A percentile compares a stretch with the other conserved stretches of the same genome.
phyloP scores from a whole-genome alignment of 2,329 filamentous ascomycete species.

The Apiospora arundinis region DNA sequence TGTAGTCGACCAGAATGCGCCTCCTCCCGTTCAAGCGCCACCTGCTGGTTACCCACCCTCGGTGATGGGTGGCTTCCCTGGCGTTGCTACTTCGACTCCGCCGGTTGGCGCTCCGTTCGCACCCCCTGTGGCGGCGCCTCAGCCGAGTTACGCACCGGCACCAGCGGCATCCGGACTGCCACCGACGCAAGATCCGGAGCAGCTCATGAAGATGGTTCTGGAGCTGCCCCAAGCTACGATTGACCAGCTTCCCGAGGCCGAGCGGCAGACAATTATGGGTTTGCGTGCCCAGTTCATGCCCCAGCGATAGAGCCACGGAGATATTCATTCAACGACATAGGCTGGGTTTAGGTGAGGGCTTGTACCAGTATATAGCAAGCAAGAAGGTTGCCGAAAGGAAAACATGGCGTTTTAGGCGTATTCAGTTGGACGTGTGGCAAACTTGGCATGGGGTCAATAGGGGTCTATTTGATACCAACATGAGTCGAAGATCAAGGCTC shows the following conservation, averaged over 20 bases:
- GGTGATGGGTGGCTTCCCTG: conserved; percentile 44
- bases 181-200: conserved; percentile 64
- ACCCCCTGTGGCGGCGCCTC: conserved; percentile 45
- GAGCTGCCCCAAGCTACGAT: conserved; percentile 81
- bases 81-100: conserved; percentile 53
- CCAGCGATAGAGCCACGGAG: not conserved
- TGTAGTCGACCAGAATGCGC: conserved; percentile 70
- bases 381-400: not conserved
- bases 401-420: conserved; percentile 16
- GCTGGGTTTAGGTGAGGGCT: not conserved
- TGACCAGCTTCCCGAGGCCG: conserved; percentile 75
- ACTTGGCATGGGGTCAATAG: conserved; percentile 11
- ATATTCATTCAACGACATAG: not conserved
- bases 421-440: conserved; percentile 13
- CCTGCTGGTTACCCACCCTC: conserved; percentile 44
- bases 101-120: conserved; percentile 55
- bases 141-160: conserved; percentile 49
- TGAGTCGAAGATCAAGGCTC: conserved; percentile 10
- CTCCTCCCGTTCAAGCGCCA: conserved; percentile 46
- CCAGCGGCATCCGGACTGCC: conserved; percentile 45
- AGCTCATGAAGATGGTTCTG: conserved; percentile 82
- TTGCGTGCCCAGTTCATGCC: conserved; percentile 67
- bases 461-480: conserved; percentile 7
- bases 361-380: conserved; percentile 6
- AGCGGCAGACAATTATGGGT: conserved; percentile 80